A percentile compares a stretch with the other conserved stretches of the same genome.
phyloP scores from a whole-genome alignment of 1,284 basidiomycete species.

The Tausonia pullulans region DNA sequence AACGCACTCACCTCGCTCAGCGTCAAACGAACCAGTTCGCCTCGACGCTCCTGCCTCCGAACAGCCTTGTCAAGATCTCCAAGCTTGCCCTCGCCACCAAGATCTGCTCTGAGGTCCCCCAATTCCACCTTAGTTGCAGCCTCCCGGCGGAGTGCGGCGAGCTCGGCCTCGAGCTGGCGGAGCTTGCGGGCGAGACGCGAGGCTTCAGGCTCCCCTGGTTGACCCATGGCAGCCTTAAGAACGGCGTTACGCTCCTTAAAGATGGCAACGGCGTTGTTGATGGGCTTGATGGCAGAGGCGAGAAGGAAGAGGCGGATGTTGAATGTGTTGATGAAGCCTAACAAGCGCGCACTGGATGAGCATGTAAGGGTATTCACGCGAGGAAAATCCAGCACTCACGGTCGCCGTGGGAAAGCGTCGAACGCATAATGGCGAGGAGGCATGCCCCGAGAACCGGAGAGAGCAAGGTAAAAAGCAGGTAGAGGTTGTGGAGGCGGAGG shows the following conservation, averaged over 20 bases:
- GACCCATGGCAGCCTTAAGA: constrained; percentile 7
- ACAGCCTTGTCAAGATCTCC: constrained; percentile 7
- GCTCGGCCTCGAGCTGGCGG: constrained; percentile 4
- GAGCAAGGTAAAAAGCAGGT: constrained; percentile 13
- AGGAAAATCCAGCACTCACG: neutral
- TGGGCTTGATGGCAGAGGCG: constrained; percentile 13
- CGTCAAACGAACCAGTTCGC: constrained; percentile 11
- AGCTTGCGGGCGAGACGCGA: constrained; percentile 1
- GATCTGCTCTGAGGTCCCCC: constrained; percentile 3
- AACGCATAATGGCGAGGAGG: constrained; percentile 8
- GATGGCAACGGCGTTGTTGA: constrained; percentile 3
- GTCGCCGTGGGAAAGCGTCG: constrained; percentile 4
- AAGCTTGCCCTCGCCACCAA: neutral
- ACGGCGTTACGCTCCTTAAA: constrained; percentile 3
- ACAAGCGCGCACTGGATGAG: neutral
- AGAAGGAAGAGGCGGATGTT: constrained; percentile 15
- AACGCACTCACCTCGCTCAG: constrained; percentile 1
- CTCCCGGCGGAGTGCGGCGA: constrained; percentile 1
- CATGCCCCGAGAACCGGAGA: constrained; percentile 7
- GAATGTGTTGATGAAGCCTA: constrained; percentile 13
- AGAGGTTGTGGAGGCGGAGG: constrained; percentile 3
- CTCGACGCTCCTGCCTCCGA: constrained; percentile 8
- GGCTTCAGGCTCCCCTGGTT: constrained; percentile 1
- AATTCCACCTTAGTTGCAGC: constrained; percentile 8
- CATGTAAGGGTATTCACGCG: neutral